Percentiles rank a stretch among this genome's conserved stretches.
Conservation (phyloP, 352 stramenopile genomes). For the Pythium inflatum region DNA sequence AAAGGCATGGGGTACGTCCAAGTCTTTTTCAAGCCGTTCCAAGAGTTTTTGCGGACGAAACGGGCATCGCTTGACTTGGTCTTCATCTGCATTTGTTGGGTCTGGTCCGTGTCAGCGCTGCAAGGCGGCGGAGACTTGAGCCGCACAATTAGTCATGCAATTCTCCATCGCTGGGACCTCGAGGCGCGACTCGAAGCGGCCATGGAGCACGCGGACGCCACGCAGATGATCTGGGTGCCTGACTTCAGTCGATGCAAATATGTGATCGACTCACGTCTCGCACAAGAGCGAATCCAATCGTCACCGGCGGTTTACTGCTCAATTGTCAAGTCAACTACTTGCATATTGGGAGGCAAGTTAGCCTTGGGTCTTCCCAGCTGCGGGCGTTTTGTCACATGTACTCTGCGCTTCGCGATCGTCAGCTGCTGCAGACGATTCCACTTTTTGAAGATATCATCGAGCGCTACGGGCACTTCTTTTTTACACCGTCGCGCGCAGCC, state of each 20-base stretch:
- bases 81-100: slow-evolving; percentile 41
- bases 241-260: no score
- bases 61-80: slow-evolving; percentile 33
- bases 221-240: no score
- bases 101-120: slow-evolving; percentile 34
- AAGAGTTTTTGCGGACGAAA: slow-evolving; percentile 32
- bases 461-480: slow-evolving; percentile 27
- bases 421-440: slow-evolving; percentile 6
- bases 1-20: not conserved
- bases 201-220: slow-evolving; percentile 12
- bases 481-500: slow-evolving; percentile 36
- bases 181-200: slow-evolving; percentile 26
- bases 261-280: no score
- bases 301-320: not conserved
- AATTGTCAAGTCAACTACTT: slow-evolving; percentile 9
- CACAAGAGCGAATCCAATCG: slow-evolving; percentile 3
- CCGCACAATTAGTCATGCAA: slow-evolving; percentile 32
- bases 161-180: slow-evolving; percentile 32
- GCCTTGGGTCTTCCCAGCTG: not conserved
- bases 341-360: not conserved
- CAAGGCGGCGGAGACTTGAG: slow-evolving; percentile 31
- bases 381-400: slow-evolving; percentile 15
- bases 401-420: slow-evolving; percentile 14
- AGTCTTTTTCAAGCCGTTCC: slow-evolving; percentile 32
- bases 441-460: slow-evolving; percentile 13